Evolutionary conservation across 2,329 filamentous ascomycete genomes (phyloP).

Genomic region (Zalaria sp.): DNA sequence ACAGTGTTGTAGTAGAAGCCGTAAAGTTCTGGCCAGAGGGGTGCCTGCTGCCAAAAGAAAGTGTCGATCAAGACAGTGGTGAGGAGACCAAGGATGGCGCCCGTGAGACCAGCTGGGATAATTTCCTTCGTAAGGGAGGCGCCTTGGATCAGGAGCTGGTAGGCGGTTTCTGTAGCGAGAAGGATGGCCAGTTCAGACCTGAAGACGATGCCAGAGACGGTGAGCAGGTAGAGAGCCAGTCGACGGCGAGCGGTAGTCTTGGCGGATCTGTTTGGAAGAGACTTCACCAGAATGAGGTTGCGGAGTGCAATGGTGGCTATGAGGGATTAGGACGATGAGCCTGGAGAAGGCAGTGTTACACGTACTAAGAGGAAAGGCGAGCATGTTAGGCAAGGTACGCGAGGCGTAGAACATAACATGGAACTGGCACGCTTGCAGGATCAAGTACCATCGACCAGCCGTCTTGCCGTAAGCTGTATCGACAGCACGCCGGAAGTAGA

Average conservation of each 20-base stretch:
- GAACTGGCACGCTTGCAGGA: constrained; percentile 74
- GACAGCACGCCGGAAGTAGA: constrained; percentile 51
- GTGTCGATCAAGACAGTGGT: constrained; percentile 69
- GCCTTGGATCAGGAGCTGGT: constrained; percentile 44
- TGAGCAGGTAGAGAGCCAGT: constrained; percentile 59
- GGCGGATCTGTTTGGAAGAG: constrained; percentile 19
- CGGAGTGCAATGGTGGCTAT: constrained; percentile 49
- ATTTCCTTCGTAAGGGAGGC: constrained; percentile 43
- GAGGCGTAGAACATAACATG: constrained; percentile 89
- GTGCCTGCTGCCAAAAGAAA: constrained; percentile 74
- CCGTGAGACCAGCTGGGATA: constrained; percentile 50
- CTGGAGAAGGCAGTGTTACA: constrained; percentile 19
- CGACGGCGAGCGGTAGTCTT: constrained; percentile 37
- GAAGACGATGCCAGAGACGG: constrained; percentile 70
- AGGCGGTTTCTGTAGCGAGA: constrained; percentile 51
- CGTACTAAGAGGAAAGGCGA: constrained; percentile 76
- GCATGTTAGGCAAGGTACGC: constrained; percentile 88
- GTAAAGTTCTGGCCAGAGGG: constrained; percentile 77
- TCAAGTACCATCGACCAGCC: constrained; percentile 63
- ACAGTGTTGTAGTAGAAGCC: constrained; percentile 89
- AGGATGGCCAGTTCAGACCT: constrained; percentile 79
- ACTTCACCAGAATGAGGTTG: constrained; percentile 34
- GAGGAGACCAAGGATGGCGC: constrained; percentile 51
- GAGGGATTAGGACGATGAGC: no score
- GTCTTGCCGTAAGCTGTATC: constrained; percentile 52